Percentiles rank a stretch among this genome's conserved stretches.
These are phyloP conservation scores for Fusarium irregulare DNA, from an alignment of 2,329 filamentous ascomycete species.

Conservation along the genomic window DNA sequence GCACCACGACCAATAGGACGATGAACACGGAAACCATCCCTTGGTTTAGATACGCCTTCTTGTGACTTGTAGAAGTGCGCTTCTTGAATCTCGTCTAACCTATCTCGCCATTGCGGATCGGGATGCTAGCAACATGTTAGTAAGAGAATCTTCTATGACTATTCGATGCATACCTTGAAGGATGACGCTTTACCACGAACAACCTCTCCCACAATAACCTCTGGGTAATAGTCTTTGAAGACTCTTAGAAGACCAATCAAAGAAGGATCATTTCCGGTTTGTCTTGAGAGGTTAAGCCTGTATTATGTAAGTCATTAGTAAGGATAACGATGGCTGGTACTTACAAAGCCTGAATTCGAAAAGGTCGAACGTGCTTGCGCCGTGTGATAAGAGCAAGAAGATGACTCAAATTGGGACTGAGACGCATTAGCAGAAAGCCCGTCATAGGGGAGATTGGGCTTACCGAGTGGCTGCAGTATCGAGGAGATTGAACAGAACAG, in stretches of 20 bases:
- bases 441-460: not conserved
- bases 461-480: constrained; percentile 82
- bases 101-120: constrained; percentile 78
- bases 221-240: constrained; percentile 92
- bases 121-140: constrained; percentile 66
- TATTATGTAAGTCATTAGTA: constrained; percentile 1
- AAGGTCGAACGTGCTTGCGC: constrained; percentile 84
- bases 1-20: constrained; percentile 53
- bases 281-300: constrained; percentile 68
- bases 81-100: constrained; percentile 74
- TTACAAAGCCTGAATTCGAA: constrained; percentile 81
- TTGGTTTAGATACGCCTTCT: constrained; percentile 51
- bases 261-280: constrained; percentile 77
- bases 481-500: constrained; percentile 82
- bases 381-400: constrained; percentile 82
- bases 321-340: constrained; percentile 40
- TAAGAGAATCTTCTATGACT: not conserved
- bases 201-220: constrained; percentile 81
- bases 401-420: constrained; percentile 74
- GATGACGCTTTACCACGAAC: constrained; percentile 69
- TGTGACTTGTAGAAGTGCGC: constrained; percentile 62
- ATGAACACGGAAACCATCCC: constrained; percentile 71
- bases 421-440: constrained; percentile 33
- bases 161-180: constrained; percentile 62
- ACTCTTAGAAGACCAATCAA: constrained; percentile 80